Conservation (phyloP, 1,139 yeast species). For the Suzukiozyma palmioleophila region DNA sequence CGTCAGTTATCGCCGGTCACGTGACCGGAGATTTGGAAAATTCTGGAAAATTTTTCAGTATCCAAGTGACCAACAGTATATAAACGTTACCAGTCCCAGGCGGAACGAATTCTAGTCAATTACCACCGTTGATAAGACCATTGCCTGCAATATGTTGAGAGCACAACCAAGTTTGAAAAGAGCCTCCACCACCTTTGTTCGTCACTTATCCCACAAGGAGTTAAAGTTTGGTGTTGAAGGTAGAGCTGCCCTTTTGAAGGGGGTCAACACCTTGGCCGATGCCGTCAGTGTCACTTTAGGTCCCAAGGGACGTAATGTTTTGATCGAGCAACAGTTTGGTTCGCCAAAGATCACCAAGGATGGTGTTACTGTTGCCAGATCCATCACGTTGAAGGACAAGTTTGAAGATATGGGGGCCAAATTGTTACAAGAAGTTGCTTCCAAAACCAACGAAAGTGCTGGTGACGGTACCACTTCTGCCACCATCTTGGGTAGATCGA, state of each 20-base stretch:
- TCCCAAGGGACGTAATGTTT: slow-evolving; percentile 97
- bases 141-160: slow-evolving; percentile 46
- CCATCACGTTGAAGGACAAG: slow-evolving; percentile 83
- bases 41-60: slow-evolving; percentile 5
- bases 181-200: slow-evolving; percentile 40
- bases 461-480: slow-evolving; percentile 99
- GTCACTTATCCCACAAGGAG: slow-evolving; percentile 83
- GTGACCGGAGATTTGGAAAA: slow-evolving; percentile 5
- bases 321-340: slow-evolving; percentile 95
- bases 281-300: slow-evolving; percentile 97
- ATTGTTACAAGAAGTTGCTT: slow-evolving; percentile 94
- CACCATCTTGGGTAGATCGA: slow-evolving; percentile 94
- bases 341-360: slow-evolving; percentile 98
- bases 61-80: not conserved
- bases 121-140: not conserved
- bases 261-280: slow-evolving; percentile 94
- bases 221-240: slow-evolving; percentile 98
- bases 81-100: not conserved
- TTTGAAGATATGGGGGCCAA: slow-evolving; percentile 97
- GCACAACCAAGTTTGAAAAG: slow-evolving; percentile 46
- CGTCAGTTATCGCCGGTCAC: not conserved
- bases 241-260: slow-evolving; percentile 91
- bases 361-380: slow-evolving; percentile 97
- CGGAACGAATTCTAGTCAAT: slow-evolving; percentile 2
- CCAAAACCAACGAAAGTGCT: slow-evolving; percentile 96